Percentiles rank a stretch among this genome's conserved stretches.
Conservation (phyloP, 2,329 filamentous ascomycete species). For the Microdochium bolleyi region DNA sequence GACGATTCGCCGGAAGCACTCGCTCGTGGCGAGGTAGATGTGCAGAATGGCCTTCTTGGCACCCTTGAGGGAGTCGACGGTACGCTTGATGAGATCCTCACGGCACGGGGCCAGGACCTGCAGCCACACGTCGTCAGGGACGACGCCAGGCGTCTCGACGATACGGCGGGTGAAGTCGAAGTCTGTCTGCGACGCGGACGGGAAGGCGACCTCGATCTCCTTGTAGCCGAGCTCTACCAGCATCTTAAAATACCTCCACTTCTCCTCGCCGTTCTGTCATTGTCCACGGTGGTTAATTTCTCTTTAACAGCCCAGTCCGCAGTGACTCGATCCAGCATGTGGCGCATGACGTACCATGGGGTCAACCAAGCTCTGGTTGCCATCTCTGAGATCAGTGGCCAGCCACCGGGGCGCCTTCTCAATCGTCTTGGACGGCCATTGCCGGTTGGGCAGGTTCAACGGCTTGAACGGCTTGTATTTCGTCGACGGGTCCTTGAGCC, state of each 20-base stretch:
- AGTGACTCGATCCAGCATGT: background rate
- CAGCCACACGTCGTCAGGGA: constrained; percentile 84
- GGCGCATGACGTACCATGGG: constrained; percentile 65
- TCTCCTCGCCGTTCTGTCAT: constrained; percentile 79
- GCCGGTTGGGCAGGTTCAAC: constrained; percentile 58
- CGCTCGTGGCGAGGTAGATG: constrained; percentile 92
- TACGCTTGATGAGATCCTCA: constrained; percentile 81
- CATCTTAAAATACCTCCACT: constrained; percentile 94
- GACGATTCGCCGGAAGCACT: constrained; percentile 87
- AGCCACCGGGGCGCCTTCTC: constrained; percentile 87
- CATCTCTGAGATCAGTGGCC: constrained; percentile 81
- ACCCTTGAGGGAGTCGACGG: constrained; percentile 80
- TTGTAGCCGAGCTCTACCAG: constrained; percentile 89
- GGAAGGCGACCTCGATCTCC: constrained; percentile 95
- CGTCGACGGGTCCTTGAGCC: constrained; percentile 68
- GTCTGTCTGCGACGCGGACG: constrained; percentile 88
- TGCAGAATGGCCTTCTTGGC: constrained; percentile 92
- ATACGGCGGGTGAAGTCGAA: constrained; percentile 89
- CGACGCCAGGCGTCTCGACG: constrained; percentile 73
- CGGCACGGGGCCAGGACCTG: constrained; percentile 91
- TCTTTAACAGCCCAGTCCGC: background rate
- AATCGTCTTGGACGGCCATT: constrained; percentile 80
- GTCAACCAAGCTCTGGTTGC: constrained; percentile 87
- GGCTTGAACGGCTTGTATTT: constrained; percentile 69
- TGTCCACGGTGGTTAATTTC: constrained; percentile 3